Evolutionary conservation across 345 rosid genomes (phyloP), one percentile per base, ranked within the genome.

Genomic region (Dimocarpus longan): DNA sequence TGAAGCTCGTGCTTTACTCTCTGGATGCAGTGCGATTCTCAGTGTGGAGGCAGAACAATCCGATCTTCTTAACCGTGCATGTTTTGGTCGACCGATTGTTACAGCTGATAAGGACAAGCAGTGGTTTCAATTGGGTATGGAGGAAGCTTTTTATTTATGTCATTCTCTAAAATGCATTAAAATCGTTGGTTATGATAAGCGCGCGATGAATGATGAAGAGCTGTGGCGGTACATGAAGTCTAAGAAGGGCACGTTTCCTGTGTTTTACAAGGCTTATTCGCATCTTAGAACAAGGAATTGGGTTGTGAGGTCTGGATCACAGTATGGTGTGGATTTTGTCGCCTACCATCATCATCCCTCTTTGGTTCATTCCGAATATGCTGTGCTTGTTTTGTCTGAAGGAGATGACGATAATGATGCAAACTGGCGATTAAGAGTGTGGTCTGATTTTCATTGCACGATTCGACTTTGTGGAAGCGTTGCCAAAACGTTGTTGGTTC

Each of bases 331-430:
- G 37, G 95, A 94, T 73, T 91, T 83, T 68, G 97, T 91, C 67
- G 97, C 92, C 1, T 94, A 96, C 75, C 87, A 87, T 21, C 97
- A 95, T 74, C 96, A 91, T 79, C 98, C 98, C 0, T 87, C 95
- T 70, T 83, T 92, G 67, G 98, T 95, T 66, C 98, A 93, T 85
- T 89, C 98, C 22, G 95, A 93, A 60, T 95, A 86, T 79, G 92
- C 95, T 0, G 93, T 93, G 65, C 78, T 92, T 67, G 86, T 88
- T 75, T 80, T 80, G 65, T 89, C 86, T 1, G 90, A 78, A 63
- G 89, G 82, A 26, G 87, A 81, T 6, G 76, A 44, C 11, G 50
- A 10, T 44, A 10, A 42, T 85, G 82, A 71, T 24, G 84, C 37
- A 12, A 78, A 78, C 68, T 85, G 86, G 44, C 86, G 92, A 66